These are phyloP conservation scores for Aureobasidium sp. DNA, from an alignment of 2,329 filamentous ascomycete species.

Conservation along the genomic window DNA sequence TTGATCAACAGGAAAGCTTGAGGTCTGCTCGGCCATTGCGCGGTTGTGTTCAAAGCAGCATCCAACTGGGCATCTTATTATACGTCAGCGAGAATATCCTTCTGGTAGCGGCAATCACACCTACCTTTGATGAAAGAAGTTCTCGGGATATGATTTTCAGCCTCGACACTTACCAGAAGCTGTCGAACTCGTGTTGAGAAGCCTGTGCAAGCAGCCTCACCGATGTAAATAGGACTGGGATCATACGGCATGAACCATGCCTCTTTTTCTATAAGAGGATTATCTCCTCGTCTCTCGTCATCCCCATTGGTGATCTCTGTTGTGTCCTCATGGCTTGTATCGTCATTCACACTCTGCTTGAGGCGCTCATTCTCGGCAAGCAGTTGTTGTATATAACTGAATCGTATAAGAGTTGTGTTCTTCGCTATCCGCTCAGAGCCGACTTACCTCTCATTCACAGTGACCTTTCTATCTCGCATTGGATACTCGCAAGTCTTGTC, in stretches of 20 bases:
- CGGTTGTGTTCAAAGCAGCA: slow-evolving; percentile 28
- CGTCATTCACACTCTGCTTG: slow-evolving; percentile 9
- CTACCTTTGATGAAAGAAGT: slow-evolving; percentile 24
- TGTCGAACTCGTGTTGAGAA: slow-evolving; percentile 32
- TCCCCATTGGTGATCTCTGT: not conserved
- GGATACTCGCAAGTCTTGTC: slow-evolving; percentile 24
- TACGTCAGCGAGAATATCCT: not conserved
- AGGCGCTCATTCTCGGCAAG: slow-evolving; percentile 27
- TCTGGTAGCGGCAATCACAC: not conserved
- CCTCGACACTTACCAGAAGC: slow-evolving; percentile 20
- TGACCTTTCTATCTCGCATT: slow-evolving; percentile 24
- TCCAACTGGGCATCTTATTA: slow-evolving; percentile 25
- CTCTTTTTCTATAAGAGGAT: slow-evolving; percentile 29
- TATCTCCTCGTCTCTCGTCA: slow-evolving; percentile 24
- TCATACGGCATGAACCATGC: slow-evolving; percentile 30
- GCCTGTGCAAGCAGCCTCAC: slow-evolving; percentile 31
- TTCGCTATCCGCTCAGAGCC: not conserved
- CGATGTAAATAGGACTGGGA: slow-evolving; percentile 29
- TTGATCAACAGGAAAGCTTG: slow-evolving; percentile 33
- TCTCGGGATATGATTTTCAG: slow-evolving; percentile 27
- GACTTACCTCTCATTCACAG: slow-evolving; percentile 24
- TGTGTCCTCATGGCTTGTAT: not conserved
- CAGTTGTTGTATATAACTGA: slow-evolving; percentile 25
- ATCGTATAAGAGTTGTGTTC: not conserved
- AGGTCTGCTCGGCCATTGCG: slow-evolving; percentile 33